phyloP scores from a whole-genome alignment of 441 rosid genomes.

The Theobroma grandiflorum region DNA sequence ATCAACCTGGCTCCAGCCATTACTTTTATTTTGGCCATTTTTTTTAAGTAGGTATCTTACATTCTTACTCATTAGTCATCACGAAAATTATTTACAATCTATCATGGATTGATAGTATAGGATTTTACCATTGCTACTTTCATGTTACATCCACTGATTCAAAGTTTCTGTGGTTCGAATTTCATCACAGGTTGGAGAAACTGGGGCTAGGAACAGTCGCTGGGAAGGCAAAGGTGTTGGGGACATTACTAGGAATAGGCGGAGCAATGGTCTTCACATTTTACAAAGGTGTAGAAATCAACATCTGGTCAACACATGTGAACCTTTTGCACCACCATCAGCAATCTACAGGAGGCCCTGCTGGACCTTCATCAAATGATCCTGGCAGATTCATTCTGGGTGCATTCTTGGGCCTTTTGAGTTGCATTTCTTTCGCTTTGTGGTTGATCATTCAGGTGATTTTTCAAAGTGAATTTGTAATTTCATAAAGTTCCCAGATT shows the following conservation, averaged over 20 bases:
- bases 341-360: not conserved
- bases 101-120: not conserved
- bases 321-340: constrained; percentile 39
- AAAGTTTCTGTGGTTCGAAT: not conserved
- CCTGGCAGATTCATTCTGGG: constrained; percentile 34
- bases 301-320: constrained; percentile 54
- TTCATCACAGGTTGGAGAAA: constrained; percentile 56
- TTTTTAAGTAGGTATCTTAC: constrained; percentile 3
- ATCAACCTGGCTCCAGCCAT: constrained; percentile 44
- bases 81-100: not conserved
- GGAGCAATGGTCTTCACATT: constrained; percentile 77
- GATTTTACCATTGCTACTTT: not conserved
- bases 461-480: not conserved
- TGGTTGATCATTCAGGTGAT: constrained; percentile 65
- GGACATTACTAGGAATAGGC: constrained; percentile 63
- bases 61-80: not conserved
- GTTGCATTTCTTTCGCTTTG: constrained; percentile 50
- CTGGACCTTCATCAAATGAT: constrained; percentile 22
- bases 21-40: constrained; percentile 42
- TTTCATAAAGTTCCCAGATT: not conserved
- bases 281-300: constrained; percentile 55
- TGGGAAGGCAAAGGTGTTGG: constrained; percentile 70
- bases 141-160: not conserved
- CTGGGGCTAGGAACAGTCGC: constrained; percentile 40
- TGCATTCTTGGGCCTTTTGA: constrained; percentile 46